A percentile compares a stretch with the other conserved stretches of the same genome.
These are phyloP conservation scores for Umbelopsis sp. DNA, from an alignment of 192 early-diverging fungal species.

Conservation along the genomic window DNA sequence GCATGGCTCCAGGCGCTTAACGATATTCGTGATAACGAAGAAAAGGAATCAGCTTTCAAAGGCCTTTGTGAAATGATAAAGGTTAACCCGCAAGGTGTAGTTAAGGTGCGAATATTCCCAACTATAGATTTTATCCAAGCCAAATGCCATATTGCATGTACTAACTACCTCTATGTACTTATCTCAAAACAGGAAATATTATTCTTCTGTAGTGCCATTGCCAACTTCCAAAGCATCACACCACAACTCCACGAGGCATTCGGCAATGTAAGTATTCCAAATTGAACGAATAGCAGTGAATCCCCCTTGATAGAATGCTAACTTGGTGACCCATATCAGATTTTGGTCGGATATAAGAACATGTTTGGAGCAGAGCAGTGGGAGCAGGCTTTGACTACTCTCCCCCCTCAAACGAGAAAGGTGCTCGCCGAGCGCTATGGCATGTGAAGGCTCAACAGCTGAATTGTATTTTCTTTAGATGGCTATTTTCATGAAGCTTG, in stretches of 20 bases:
- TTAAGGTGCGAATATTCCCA: conserved; percentile 38
- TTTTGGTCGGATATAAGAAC: conserved; percentile 65
- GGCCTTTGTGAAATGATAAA: conserved; percentile 94
- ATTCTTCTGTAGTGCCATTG: conserved; percentile 80
- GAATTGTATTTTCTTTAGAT: conserved; percentile 20
- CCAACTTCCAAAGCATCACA: conserved; percentile 73
- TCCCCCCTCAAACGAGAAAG: conserved; percentile 47
- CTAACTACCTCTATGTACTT: background rate
- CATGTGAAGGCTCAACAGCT: conserved; percentile 38
- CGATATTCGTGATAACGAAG: conserved; percentile 89
- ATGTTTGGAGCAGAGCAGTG: conserved; percentile 61
- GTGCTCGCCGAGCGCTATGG: conserved; percentile 53
- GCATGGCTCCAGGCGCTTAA: conserved; percentile 82
- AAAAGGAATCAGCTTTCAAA: conserved; percentile 96
- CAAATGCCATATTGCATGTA: too few relatives aligned
- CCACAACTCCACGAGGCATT: conserved; percentile 63
- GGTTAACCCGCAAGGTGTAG: conserved; percentile 84
- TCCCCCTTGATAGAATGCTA: too few relatives aligned
- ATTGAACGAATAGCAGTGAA: too few relatives aligned
- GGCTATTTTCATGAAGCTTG: conserved; percentile 16
- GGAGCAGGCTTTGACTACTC: conserved; percentile 48
- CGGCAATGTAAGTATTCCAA: conserved; percentile 53
- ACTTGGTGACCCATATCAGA: conserved; percentile 35
- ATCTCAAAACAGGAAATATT: conserved; percentile 56
- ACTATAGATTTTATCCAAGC: background rate